A percentile compares a stretch with the other conserved stretches of the same genome.
Conservation (phyloP, 768 basidiomycete genomes). For the Trametes maxima region DNA sequence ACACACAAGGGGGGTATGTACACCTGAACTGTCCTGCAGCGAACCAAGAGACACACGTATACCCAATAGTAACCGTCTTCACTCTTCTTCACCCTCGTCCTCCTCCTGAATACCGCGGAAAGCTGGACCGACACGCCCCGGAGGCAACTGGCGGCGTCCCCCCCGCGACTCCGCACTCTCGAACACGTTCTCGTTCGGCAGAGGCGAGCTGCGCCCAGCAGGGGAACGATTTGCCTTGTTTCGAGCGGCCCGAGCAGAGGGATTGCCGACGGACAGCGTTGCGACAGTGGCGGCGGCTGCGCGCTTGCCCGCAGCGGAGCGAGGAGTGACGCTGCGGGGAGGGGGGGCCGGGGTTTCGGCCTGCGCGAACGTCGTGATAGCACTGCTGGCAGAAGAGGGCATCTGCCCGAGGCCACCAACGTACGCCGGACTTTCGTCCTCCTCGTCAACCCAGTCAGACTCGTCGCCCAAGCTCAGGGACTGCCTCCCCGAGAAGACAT, state of each 20-base stretch:
- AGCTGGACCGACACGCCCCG: constrained; percentile 67
- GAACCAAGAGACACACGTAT: not conserved
- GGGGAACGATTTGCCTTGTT: constrained; percentile 50
- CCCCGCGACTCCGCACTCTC: constrained; percentile 52
- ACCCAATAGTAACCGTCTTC: not conserved
- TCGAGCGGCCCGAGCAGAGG: constrained; percentile 16
- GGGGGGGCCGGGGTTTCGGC: constrained; percentile 23
- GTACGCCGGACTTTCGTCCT: constrained; percentile 72
- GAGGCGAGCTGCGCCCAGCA: constrained; percentile 59
- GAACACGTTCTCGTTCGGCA: constrained; percentile 53
- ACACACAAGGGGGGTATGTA: constrained; percentile 12
- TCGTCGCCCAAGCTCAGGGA: constrained; percentile 69
- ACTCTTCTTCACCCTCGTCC: constrained; percentile 83
- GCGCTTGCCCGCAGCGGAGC: constrained; percentile 21
- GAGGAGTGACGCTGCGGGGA: constrained; percentile 9
- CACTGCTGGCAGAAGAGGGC: constrained; percentile 29
- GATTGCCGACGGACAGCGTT: constrained; percentile 15
- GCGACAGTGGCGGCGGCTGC: constrained; percentile 12
- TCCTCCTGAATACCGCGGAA: constrained; percentile 78
- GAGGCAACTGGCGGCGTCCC: constrained; percentile 70
- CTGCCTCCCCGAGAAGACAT: constrained; percentile 77
- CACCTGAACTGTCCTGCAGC: constrained; percentile 16
- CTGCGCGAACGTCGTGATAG: constrained; percentile 19
- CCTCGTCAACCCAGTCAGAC: constrained; percentile 88
- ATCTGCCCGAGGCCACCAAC: constrained; percentile 80